These are phyloP conservation scores for Phytophthora sp. DNA, from an alignment of 352 stramenopile genomes.

Conservation along the genomic window DNA sequence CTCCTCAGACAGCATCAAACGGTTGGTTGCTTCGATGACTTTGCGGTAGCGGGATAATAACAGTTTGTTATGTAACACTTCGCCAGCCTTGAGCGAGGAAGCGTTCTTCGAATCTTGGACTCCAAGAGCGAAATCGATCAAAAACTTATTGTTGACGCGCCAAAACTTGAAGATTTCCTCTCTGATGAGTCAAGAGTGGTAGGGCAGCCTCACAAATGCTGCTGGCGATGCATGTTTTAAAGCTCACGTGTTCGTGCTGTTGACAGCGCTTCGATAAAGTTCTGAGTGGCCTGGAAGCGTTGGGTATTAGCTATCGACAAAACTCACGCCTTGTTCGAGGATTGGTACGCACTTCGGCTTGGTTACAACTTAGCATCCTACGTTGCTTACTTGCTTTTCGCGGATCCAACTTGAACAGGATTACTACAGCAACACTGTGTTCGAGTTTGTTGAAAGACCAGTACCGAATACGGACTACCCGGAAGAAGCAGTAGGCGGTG, in stretches of 20 bases:
- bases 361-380: neutral
- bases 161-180: slow-evolving; percentile 66
- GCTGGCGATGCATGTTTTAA: neutral
- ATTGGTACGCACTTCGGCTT: slow-evolving; percentile 47
- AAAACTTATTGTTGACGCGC: slow-evolving; percentile 67
- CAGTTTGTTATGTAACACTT: too few relatives aligned
- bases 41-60: too few relatives aligned
- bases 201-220: neutral
- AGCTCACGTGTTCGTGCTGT: slow-evolving; percentile 2
- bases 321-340: slow-evolving; percentile 82
- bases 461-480: neutral
- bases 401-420: too few relatives aligned
- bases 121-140: slow-evolving; percentile 83
- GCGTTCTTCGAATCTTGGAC: slow-evolving; percentile 87
- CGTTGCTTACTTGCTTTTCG: slow-evolving; percentile 2
- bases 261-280: slow-evolving; percentile 74
- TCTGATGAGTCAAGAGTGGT: slow-evolving; percentile 63
- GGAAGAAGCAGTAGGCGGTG: slow-evolving; percentile 31
- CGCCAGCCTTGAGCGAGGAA: slow-evolving; percentile 75
- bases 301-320: slow-evolving; percentile 65
- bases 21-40: slow-evolving; percentile 38
- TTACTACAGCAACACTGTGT: slow-evolving; percentile 91
- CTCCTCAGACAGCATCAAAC: slow-evolving; percentile 75
- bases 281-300: slow-evolving; percentile 57
- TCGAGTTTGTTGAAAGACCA: slow-evolving; percentile 83